phyloP scores from a whole-genome alignment of 768 basidiomycete species.

The Leccinum boreale region DNA sequence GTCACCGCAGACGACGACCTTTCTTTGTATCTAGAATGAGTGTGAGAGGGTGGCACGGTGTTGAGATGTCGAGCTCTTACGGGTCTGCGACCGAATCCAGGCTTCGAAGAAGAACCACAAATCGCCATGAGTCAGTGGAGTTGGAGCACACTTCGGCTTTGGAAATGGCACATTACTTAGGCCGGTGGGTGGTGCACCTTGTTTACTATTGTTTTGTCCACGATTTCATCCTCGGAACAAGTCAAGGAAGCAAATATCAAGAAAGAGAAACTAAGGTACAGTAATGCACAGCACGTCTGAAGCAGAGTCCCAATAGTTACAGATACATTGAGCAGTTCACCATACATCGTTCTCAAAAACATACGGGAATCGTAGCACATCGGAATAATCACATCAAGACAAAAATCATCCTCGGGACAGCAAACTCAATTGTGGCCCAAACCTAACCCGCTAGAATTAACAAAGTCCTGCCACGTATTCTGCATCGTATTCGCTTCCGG shows the following conservation, averaged over 20 bases:
- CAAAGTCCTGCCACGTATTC: constrained; percentile 63
- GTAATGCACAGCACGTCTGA: constrained; percentile 4
- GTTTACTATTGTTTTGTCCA: constrained; percentile 25
- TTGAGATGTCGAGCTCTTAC: constrained; percentile 16
- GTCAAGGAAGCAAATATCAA: background rate
- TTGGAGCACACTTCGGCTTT: background rate
- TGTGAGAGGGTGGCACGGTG: constrained; percentile 3
- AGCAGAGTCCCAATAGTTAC: constrained; percentile 16
- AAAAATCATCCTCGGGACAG: background rate
- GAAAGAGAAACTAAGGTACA: constrained; percentile 11
- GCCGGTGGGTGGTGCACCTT: constrained; percentile 6
- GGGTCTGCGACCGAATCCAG: constrained; percentile 50
- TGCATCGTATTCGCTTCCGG: constrained; percentile 60
- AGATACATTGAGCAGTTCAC: constrained; percentile 8
- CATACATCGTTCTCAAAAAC: constrained; percentile 9
- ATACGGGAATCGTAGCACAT: constrained; percentile 8
- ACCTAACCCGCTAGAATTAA: constrained; percentile 31
- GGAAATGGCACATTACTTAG: background rate
- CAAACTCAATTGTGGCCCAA: constrained; percentile 12
- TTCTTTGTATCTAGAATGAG: constrained; percentile 44
- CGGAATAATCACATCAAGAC: constrained; percentile 6
- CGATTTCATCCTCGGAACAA: background rate
- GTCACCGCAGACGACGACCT: constrained; percentile 92
- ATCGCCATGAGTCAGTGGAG: constrained; percentile 41
- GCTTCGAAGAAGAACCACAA: constrained; percentile 52